Evolutionary conservation across 192 early-diverging fungal genomes (phyloP), one percentile per base, ranked within the genome.

Genomic region (Podila clonocystis): DNA sequence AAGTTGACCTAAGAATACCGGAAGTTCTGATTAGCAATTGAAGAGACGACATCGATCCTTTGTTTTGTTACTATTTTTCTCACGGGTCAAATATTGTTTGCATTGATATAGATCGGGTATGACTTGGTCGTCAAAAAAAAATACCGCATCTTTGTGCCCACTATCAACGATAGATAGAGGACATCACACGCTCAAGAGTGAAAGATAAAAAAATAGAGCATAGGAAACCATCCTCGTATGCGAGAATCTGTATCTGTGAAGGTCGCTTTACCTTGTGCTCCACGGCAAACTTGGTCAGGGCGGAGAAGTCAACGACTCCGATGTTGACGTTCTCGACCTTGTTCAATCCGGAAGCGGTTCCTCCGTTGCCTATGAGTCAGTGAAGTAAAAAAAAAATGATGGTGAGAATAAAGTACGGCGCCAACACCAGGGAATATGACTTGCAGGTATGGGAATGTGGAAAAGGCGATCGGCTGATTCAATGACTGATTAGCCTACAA

Each of bases 311-410:
- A 62, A 80, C 73, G 55, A 88, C 89, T 58, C 88, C 89, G 75
- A 95, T 93, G 49, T 84, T 61, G 49, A 99, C 93, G 74, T 97
- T 97, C 73, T 86, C 77, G 68, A 99, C 90, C 86, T 97, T 98
- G 62, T 67, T 71, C 50, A 88, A 84, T 11, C 87, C 88, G 9
- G 82, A 86, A 17, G 87, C 90, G 48, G 97, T 99, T 57, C 98
- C 98, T 65, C 96, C 97, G 84, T 99, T 99, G 60, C 98, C 94
- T 96, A 66, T 28, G 5, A 55, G 52, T 55, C 52, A 55, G n/a
- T 8, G 22, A 55, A 2, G 26, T 55, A 22, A 63, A 5, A 36
- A 33, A 65, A 28, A 41, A 28, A 36, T 68, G 60, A 30, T 34
- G 12, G 12, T 65, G 58, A 50, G 55, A 45, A 15, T 60, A 36